Percentiles rank a stretch among this genome's conserved stretches.
phyloP scores from a whole-genome alignment of 768 basidiomycete species.

The Coprinopsis strossmayeri region DNA sequence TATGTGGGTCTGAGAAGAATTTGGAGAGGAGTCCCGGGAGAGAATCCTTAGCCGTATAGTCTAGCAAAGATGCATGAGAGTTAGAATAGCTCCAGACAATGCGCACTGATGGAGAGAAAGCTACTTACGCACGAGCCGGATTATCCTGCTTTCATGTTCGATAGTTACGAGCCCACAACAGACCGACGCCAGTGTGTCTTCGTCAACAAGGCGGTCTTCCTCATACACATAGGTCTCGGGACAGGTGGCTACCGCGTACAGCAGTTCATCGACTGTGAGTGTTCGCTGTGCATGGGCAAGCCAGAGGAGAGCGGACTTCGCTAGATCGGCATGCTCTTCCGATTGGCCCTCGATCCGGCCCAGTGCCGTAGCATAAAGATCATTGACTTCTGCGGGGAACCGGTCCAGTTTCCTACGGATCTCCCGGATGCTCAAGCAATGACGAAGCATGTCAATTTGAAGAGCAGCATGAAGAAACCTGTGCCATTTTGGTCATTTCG shows the following conservation, averaged over 20 bases:
- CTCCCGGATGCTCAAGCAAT: neutral
- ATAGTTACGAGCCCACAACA: constrained; percentile 3
- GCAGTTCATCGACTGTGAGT: neutral
- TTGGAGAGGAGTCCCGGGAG: neutral
- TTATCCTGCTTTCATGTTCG: neutral
- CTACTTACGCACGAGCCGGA: constrained; percentile 4
- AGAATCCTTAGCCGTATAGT: constrained; percentile 3
- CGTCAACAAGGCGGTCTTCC: neutral
- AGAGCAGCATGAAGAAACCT: neutral
- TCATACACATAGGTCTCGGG: neutral
- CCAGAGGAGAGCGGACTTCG: constrained; percentile 2
- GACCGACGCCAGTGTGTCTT: neutral
- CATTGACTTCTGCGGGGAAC: neutral
- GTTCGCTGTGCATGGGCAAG: neutral
- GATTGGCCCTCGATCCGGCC: neutral
- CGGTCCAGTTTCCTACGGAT: neutral
- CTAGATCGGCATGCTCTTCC: neutral
- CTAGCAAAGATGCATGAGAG: neutral
- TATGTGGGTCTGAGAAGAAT: neutral
- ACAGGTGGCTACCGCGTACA: neutral
- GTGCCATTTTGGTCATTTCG: neutral
- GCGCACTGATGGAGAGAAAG: neutral
- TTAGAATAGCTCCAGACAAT: neutral
- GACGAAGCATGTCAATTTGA: neutral
- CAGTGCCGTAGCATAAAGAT: neutral